A percentile compares a stretch with the other conserved stretches of the same genome.
Evolutionary conservation across 2,329 filamentous ascomycete genomes (phyloP).

Genomic region (Verticillium zaregamsianum): DNA sequence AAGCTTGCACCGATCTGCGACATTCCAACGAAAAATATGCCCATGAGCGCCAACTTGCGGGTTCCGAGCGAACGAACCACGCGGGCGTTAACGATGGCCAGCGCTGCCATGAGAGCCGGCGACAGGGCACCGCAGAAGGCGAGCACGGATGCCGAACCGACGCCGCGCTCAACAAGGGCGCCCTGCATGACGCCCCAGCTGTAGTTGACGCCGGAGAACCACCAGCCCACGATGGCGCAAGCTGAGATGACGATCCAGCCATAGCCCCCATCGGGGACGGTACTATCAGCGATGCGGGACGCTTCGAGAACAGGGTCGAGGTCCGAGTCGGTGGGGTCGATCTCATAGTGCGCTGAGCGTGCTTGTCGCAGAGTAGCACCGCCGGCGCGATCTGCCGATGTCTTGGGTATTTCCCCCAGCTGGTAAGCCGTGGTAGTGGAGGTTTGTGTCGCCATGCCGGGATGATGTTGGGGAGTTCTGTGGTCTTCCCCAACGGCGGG

Average conservation of each 20-base stretch:
- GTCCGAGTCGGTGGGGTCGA: neutral
- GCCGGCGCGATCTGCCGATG: neutral
- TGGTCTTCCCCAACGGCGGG: neutral
- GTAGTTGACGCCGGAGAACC: slow-evolving; percentile 52
- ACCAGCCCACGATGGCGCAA: slow-evolving; percentile 49
- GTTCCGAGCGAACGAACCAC: slow-evolving; percentile 46
- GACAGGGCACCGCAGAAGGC: slow-evolving; percentile 55
- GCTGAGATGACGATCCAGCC: slow-evolving; percentile 51
- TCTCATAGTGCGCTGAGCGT: neutral
- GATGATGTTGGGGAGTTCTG: neutral
- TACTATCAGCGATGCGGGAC: slow-evolving; percentile 38
- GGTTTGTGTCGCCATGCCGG: neutral
- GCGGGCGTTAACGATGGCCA: slow-evolving; percentile 49
- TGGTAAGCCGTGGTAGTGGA: neutral
- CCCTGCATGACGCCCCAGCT: slow-evolving; percentile 52
- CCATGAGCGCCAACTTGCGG: slow-evolving; percentile 39
- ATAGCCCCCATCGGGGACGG: slow-evolving; percentile 50
- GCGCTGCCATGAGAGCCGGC: slow-evolving; percentile 43
- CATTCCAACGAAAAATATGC: slow-evolving; percentile 44
- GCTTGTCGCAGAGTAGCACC: neutral
- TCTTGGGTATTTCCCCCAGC: neutral
- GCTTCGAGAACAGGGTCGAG: slow-evolving; percentile 28
- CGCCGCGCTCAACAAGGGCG: slow-evolving; percentile 43
- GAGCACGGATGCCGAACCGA: slow-evolving; percentile 47
- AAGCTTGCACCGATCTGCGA: slow-evolving; percentile 42